Conservation (phyloP, 129 eudicot species). For the Flaveria ramosissima region DNA sequence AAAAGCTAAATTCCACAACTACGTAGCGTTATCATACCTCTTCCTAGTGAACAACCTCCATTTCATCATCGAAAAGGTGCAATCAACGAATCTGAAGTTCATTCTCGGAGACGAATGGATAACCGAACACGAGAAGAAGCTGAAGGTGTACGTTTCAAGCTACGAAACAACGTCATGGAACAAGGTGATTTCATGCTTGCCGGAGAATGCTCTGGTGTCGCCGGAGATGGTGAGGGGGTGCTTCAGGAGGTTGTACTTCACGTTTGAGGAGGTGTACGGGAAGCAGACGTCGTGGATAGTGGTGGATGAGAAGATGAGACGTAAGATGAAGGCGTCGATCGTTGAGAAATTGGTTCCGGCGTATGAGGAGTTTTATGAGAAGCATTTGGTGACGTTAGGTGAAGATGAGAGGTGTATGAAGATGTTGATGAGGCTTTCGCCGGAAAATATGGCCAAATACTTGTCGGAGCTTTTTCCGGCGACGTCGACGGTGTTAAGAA, state of each 20-base stretch:
- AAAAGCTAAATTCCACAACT: constrained; percentile 52
- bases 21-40: constrained; percentile 49
- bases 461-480: constrained; percentile 47
- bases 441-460: constrained; percentile 49
- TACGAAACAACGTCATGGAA: constrained; percentile 61
- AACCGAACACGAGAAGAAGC: constrained; percentile 46
- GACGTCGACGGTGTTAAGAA: constrained; percentile 15
- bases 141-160: constrained; percentile 44
- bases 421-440: constrained; percentile 44
- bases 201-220: constrained; percentile 31
- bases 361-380: constrained; percentile 52
- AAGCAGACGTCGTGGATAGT: constrained; percentile 59
- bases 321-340: constrained; percentile 49
- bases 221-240: constrained; percentile 46
- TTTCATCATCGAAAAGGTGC: constrained; percentile 52
- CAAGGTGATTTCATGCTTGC: constrained; percentile 48
- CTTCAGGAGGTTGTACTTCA: constrained; percentile 47
- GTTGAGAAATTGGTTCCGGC: constrained; percentile 41
- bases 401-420: constrained; percentile 40
- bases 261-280: constrained; percentile 54
- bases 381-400: constrained; percentile 26
- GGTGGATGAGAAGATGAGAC: constrained; percentile 57
- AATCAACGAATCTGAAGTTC: constrained; percentile 50
- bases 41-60: constrained; percentile 68
- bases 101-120: constrained; percentile 73